Conservation (phyloP, 2,329 filamentous ascomycete genomes). For the Phyllosticta citriasiana region DNA sequence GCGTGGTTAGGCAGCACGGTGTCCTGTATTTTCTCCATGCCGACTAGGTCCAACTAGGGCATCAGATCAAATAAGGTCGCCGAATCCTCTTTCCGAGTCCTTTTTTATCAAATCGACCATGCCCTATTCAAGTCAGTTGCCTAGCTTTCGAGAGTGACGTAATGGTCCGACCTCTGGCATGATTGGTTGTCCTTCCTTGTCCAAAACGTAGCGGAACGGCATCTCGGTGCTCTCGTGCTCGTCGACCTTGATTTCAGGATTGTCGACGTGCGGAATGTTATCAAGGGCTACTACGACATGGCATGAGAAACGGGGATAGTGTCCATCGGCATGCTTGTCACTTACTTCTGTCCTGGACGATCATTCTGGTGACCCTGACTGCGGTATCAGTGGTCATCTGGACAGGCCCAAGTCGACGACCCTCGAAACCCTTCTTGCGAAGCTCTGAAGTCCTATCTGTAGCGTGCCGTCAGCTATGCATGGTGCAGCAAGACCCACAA, state of each 20-base stretch:
- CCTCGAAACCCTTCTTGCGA: slow-evolving; percentile 83
- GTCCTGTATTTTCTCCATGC: not conserved
- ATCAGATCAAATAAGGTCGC: slow-evolving; percentile 61
- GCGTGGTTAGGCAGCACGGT: not conserved
- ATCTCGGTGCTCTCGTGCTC: slow-evolving; percentile 92
- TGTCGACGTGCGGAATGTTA: slow-evolving; percentile 72
- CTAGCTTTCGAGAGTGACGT: not conserved
- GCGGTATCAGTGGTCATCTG: slow-evolving; percentile 99
- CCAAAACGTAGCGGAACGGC: slow-evolving; percentile 92
- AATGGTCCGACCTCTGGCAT: slow-evolving; percentile 69
- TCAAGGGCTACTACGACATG: slow-evolving; percentile 57
- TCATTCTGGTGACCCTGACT: slow-evolving; percentile 82
- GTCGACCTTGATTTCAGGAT: slow-evolving; percentile 81
- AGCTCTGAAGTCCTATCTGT: slow-evolving; percentile 91
- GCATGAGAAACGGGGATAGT: not conserved
- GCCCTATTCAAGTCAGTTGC: slow-evolving; percentile 46
- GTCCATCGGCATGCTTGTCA: not conserved
- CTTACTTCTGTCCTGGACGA: slow-evolving; percentile 74
- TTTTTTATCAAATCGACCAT: slow-evolving; percentile 92
- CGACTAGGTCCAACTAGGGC: not conserved
- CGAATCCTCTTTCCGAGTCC: slow-evolving; percentile 85
- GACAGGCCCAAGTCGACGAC: slow-evolving; percentile 76
- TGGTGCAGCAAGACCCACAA: not conserved
- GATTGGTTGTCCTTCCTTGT: slow-evolving; percentile 63
- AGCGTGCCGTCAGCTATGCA: slow-evolving; percentile 14